Base-by-base conservation (phyloP, 2,329 filamentous ascomycete species). In the Neonectria punicea region DNA sequence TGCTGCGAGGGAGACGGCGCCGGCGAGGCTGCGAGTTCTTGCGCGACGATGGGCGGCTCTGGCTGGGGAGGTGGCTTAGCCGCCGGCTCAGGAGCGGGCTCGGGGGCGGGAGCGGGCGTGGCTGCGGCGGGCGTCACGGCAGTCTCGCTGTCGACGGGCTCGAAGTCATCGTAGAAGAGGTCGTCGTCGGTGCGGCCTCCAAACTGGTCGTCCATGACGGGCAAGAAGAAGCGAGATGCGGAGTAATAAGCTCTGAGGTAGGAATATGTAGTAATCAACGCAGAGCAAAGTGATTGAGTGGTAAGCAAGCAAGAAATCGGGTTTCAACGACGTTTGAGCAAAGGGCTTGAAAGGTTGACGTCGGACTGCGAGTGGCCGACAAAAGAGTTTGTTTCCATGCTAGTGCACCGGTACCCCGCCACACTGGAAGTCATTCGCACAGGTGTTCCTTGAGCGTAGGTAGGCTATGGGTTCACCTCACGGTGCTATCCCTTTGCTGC, bases 101-200 rank as follows among this genome's bases (percentile, higher is more conserved):
- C 53, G 44, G 67, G 54, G 20, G 54, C 64, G 28, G 70, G 65
- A 9, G 68, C 71, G 34, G 69, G 54, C 32, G 39, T 18, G 8
- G n/a, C 39, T 43, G 39, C 39, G 43, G 72, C 70, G 46, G 72
- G 54, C n/a, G 72, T 65, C 22, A 77, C 67, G 22, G 79, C 69
- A 5, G 76, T 63, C 50, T 78, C 74, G 67, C 76, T 76, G 44
- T 81, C 77, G 55, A 88, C 82, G 8, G 86, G 86, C 75, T 89
- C 87, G 63, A 89, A 88, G 71, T 89, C 87, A 69, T 89, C 87
- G 65, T 85, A 84, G 74, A 89, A 89, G 64, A 89, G 82, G 73
- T 89, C 87, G 70, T 89, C 87, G 72, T 89, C 87, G 50, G 87
- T 89, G 20, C 87, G 82, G 53, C 86, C 87, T 64, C 84, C 83